Base-by-base conservation (phyloP, 1,284 basidiomycete genomes). In the Trichosporon asahii region DNA sequence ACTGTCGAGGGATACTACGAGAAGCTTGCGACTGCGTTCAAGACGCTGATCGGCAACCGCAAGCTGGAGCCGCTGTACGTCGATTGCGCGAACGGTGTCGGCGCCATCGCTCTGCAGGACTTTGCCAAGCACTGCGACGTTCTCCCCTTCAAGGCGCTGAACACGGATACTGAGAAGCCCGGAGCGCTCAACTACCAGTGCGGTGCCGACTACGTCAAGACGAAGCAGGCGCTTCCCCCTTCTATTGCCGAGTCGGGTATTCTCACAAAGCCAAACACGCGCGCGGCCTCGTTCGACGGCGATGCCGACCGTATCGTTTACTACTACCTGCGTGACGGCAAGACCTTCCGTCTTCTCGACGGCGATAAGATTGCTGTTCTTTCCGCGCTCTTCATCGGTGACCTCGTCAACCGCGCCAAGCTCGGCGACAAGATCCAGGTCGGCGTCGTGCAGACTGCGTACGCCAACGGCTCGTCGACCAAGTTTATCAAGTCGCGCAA, bases 21-120 rank as follows among this genome's bases (percentile, higher is more conserved):
- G 75, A 99, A 98, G 85, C 87, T 98, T 61, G 89, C 90, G n/a
- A 83, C 81, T 21, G 92, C 96, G 1, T 99, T 93, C 85, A 90
- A 90, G 81, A 92, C 89, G 74, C 88, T 99, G 64, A 87, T 97
- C 67, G 90, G 75, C 87, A 90, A 82, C 80, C 86, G 61, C 75
- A 83, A 88, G 12, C 75, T 82, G 14, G 11, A 60, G 44, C 64
- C 77, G 2, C 82, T 99, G 44, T 84, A 92, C 18, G 88, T 99
- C 53, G 97, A 99, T 83, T 99, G 97, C 81, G 97, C 97, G 31
- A 99, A 99, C 79, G 97, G 97, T 31, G 97, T 99, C 29, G 97
- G 97, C 44, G 90, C 93, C 9, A 85, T 88, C 12, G 89, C 91
- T 46, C 86, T 97, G 35, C 77, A 84, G 3, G 73, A 86, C 91